phyloP scores from a whole-genome alignment of 495 filamentous ascomycete genomes.

The Tuber umbilicatum region DNA sequence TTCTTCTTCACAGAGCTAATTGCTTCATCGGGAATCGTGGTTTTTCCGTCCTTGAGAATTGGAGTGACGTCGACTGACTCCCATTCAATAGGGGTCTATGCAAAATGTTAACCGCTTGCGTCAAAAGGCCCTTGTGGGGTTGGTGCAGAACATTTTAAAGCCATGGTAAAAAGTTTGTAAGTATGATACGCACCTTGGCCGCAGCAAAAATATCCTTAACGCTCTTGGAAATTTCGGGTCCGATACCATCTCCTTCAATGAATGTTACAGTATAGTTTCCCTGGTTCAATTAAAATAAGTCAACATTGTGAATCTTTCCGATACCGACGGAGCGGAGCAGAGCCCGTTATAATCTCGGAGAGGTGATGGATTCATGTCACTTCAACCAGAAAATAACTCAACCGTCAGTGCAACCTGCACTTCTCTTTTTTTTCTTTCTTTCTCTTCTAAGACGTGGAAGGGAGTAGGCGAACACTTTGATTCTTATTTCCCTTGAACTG shows the following conservation, averaged over 20 bases:
- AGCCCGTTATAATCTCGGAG: background rate
- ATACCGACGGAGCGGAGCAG: background rate
- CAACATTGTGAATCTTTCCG: constrained; percentile 13
- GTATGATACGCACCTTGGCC: constrained; percentile 60
- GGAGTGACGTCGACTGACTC: constrained; percentile 95
- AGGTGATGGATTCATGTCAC: background rate
- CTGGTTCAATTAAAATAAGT: constrained; percentile 46
- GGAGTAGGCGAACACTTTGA: constrained; percentile 62
- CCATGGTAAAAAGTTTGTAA: background rate
- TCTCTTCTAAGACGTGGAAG: constrained; percentile 22
- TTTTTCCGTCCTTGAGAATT: constrained; percentile 83
- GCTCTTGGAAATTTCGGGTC: constrained; percentile 92
- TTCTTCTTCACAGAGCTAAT: constrained; percentile 87
- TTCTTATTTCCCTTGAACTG: constrained; percentile 88
- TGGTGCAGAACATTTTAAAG: constrained; percentile 4
- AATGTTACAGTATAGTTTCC: constrained; percentile 91
- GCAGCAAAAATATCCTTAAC: constrained; percentile 97
- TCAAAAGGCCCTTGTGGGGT: constrained; percentile 4
- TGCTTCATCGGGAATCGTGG: constrained; percentile 79
- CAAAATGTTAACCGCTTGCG: constrained; percentile 16
- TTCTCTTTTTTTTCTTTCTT: background rate
- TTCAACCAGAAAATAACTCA: background rate
- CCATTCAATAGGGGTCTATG: constrained; percentile 86
- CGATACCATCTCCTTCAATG: constrained; percentile 98
- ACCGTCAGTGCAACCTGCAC: background rate